phyloP scores from a whole-genome alignment of 106 monocot species.

The Allium cepa region DNA sequence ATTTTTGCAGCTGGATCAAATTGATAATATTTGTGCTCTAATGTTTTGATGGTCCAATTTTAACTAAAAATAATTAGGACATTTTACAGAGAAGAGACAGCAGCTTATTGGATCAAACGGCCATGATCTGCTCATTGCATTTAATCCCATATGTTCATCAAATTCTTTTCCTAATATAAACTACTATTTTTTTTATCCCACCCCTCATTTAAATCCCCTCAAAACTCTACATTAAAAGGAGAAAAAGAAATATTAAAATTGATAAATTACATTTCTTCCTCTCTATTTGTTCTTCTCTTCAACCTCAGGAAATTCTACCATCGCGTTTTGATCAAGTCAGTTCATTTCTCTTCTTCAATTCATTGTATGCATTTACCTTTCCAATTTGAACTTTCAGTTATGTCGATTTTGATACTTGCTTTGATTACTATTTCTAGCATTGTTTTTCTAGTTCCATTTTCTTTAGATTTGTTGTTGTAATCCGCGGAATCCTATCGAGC shows the following conservation, averaged over 20 bases:
- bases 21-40: too few species aligned
- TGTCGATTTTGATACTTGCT: not conserved
- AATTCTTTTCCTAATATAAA: too few species aligned
- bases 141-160: too few species aligned
- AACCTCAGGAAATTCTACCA: not conserved
- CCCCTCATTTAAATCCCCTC: slow-evolving; percentile 4
- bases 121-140: too few species aligned
- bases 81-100: too few species aligned
- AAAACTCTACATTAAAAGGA: not conserved
- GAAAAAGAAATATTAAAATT: not conserved
- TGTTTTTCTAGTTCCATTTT: not conserved
- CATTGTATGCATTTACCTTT: not conserved
- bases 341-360: slow-evolving; percentile 1
- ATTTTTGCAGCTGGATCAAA: too few species aligned
- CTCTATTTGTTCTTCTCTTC: slow-evolving; percentile 5
- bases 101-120: too few species aligned
- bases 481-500: not conserved
- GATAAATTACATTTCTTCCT: not conserved
- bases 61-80: too few species aligned
- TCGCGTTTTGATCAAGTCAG: not conserved
- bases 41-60: too few species aligned
- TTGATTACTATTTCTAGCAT: not conserved
- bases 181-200: not conserved
- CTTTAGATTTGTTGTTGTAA: not conserved
- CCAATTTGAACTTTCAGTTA: not conserved